Evolutionary conservation across 2,329 filamentous ascomycete genomes (phyloP).

Genomic region (Keithomyces neogunnii): DNA sequence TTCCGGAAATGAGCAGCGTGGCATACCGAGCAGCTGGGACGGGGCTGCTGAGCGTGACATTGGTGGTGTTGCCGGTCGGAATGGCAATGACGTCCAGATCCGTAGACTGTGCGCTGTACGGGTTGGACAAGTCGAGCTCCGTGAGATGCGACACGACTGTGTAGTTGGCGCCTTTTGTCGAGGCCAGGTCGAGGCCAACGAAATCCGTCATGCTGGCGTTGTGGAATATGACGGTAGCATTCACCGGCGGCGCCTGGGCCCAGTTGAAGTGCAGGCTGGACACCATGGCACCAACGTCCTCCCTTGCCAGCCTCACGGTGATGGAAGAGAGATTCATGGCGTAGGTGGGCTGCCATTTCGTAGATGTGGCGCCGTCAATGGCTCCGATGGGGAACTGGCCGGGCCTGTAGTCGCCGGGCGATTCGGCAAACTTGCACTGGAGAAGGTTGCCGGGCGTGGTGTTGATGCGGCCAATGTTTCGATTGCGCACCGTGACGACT

Average conservation of each 20-base stretch:
- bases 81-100: constrained; percentile 9
- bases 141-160: constrained; percentile 5
- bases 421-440: constrained; percentile 51
- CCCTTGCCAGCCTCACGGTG: constrained; percentile 8
- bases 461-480: constrained; percentile 36
- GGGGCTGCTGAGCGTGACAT: constrained; percentile 7
- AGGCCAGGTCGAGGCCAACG: background rate
- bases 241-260: constrained; percentile 13
- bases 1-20: constrained; percentile 12
- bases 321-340: constrained; percentile 10
- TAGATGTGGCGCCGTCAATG: constrained; percentile 13
- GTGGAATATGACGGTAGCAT: constrained; percentile 14
- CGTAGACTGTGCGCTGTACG: constrained; percentile 4
- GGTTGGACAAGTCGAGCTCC: constrained; percentile 8
- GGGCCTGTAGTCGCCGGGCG: constrained; percentile 38
- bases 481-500: constrained; percentile 48
- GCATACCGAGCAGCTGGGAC: constrained; percentile 11
- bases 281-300: constrained; percentile 8
- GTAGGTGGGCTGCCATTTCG: constrained; percentile 14
- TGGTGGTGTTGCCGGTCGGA: constrained; percentile 11
- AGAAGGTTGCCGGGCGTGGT: constrained; percentile 50
- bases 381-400: constrained; percentile 53
- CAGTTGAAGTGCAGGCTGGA: constrained; percentile 13
- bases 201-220: constrained; percentile 3
- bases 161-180: constrained; percentile 1